These are phyloP conservation scores for cucumber (Cucumis sativus) DNA, from an alignment of 306 rosid species.

Conservation along the genomic window Cucumber_9930_V3 NC_026657.2:28471001-28471500, in stretches of 20 bases:
- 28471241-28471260: background rate
- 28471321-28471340: constrained; percentile 58
- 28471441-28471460: constrained; percentile 81
- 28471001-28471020: constrained; percentile 46
- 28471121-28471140: constrained; percentile 60
- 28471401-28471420: background rate
- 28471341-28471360: constrained; percentile 52
- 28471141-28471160: constrained; percentile 49
- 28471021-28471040: constrained; percentile 60
- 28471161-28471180: constrained; percentile 57
- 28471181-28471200: constrained; percentile 71
- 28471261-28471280: background rate
- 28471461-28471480: constrained; percentile 48
- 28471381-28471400: background rate
- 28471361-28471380: constrained; percentile 53
- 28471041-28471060: constrained; percentile 3
- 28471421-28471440: constrained; percentile 19
- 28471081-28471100: background rate
- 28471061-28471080: background rate
- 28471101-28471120: background rate
- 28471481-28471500: constrained; percentile 70
- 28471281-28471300: constrained; percentile 62
- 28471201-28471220: constrained; percentile 50
- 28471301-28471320: constrained; percentile 75
- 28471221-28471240: constrained; percentile 1